Evolutionary conservation across 345 rosid genomes (phyloP), one percentile per base, ranked within the genome.

Genomic region (Eucalyptus lansdowneana): DNA sequence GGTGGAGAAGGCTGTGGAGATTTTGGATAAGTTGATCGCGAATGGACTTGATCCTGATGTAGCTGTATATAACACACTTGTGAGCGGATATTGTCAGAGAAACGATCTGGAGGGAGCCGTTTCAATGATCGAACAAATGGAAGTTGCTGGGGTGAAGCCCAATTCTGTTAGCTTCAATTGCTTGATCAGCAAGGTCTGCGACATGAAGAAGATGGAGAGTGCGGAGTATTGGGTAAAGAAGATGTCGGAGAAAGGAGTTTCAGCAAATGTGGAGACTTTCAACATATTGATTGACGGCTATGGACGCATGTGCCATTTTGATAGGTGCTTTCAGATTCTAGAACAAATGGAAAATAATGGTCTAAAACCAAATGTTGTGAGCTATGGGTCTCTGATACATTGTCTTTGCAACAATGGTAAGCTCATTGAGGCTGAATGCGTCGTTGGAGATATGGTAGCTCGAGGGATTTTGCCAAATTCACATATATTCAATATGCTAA

Each of bases 341-440:
- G 97, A 95, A 92, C 96, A 94, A 89, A 97, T 97, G 99, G 99
- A 95, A 91, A 90, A 90, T 42, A 86, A 89, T 16, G 94, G 95
- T 81, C 62, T 86, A 25, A 94, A 92, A 90, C 97, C 98, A 4
- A 95, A 95, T 96, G 96, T 92, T 44, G 92, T 92, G 72, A 96
- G 94, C 91, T 97, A 94, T 80, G 97, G 98, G 31, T 94, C 95
- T 87, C 94, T 97, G 45, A 94, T 97, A 88, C 92, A 97, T 85
- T 90, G 95, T 90, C 91, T 97, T 80, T 95, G 97, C 93, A 97
- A 95, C 88, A 89, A 93, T 65, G 95, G 94, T 53, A 97, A 93
- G 92, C 94, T 94, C 92, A 94, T 95, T 54, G 99, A 97, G 95
- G 98, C 96, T 24, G 95, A 96, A 91, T 89, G 95, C n/a, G 89